These are phyloP conservation scores for Candida buenavistaensis DNA, from an alignment of 1,139 yeast species.

Conservation along the genomic window DNA sequence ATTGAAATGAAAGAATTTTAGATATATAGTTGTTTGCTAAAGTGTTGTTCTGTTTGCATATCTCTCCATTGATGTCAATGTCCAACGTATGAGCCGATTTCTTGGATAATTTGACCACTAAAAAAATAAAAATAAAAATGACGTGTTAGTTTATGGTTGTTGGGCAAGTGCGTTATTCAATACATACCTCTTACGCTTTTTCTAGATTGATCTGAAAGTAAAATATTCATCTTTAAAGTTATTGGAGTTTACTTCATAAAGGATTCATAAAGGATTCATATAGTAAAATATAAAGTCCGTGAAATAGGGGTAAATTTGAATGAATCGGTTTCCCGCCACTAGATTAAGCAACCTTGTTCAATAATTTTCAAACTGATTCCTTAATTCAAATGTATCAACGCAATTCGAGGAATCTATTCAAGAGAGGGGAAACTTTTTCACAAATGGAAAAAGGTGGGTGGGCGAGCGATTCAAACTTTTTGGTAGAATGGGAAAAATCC, in stretches of 20 bases:
- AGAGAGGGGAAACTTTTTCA: too few species aligned
- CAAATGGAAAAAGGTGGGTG: too few species aligned
- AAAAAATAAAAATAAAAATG: not conserved
- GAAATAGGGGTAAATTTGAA: too few species aligned
- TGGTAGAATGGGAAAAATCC: too few species aligned
- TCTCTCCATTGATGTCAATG: constrained; percentile 20
- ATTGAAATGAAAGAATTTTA: constrained; percentile 21
- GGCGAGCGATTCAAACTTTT: too few species aligned
- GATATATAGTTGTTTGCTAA: constrained; percentile 19
- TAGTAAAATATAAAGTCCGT: too few species aligned
- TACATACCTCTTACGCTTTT: constrained; percentile 27
- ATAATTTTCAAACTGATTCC: too few species aligned
- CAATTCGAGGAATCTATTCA: too few species aligned
- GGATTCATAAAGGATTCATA: not conserved
- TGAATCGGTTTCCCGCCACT: too few species aligned
- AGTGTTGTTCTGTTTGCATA: constrained; percentile 17
- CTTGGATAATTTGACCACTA: constrained; percentile 17
- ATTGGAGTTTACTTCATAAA: not conserved
- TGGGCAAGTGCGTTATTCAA: too few species aligned
- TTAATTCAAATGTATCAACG: too few species aligned
- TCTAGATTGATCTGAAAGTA: constrained; percentile 21
- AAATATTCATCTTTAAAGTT: constrained; percentile 17
- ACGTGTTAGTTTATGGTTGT: constrained; percentile 11
- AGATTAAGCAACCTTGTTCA: too few species aligned
- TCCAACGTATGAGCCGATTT: constrained; percentile 11